These are phyloP conservation scores for Yarrowia galli DNA, from an alignment of 1,139 yeast genomes.

Conservation along the genomic window DNA sequence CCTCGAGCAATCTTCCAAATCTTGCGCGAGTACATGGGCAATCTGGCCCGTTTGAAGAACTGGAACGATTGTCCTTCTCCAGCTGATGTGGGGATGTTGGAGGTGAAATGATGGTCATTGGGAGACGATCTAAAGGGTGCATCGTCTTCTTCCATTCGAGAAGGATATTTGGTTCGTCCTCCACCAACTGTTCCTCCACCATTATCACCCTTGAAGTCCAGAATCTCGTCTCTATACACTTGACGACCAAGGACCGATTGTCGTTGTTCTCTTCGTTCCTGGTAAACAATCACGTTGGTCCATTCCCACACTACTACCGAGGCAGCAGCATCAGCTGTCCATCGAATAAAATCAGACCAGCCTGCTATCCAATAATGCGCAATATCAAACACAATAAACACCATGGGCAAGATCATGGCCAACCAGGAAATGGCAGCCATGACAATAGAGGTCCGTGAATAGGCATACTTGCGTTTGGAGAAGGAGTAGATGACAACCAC, in stretches of 20 bases:
- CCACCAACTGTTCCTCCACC: constrained; percentile 36
- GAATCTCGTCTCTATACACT: constrained; percentile 70
- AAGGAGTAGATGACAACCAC: constrained; percentile 67
- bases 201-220: constrained; percentile 35
- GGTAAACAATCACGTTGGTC: constrained; percentile 72
- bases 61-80: constrained; percentile 35
- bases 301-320: constrained; percentile 90
- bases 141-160: constrained; percentile 32
- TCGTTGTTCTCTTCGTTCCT: constrained; percentile 72
- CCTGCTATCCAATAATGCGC: constrained; percentile 76
- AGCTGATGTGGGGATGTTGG: constrained; percentile 34
- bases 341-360: constrained; percentile 75
- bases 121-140: constrained; percentile 29
- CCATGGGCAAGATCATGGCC: constrained; percentile 70
- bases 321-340: constrained; percentile 58
- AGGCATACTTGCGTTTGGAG: constrained; percentile 63
- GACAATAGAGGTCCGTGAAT: constrained; percentile 59
- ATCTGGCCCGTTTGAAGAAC: constrained; percentile 21
- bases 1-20: constrained; percentile 35
- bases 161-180: constrained; percentile 29
- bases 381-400: constrained; percentile 78
- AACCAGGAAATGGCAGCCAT: constrained; percentile 66
- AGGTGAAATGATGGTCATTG: constrained; percentile 32
- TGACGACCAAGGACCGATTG: constrained; percentile 83
- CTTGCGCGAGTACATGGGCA: constrained; percentile 31